Conservation (phyloP, 306 rosid genomes). For the Lathyrus sativus region DNA sequence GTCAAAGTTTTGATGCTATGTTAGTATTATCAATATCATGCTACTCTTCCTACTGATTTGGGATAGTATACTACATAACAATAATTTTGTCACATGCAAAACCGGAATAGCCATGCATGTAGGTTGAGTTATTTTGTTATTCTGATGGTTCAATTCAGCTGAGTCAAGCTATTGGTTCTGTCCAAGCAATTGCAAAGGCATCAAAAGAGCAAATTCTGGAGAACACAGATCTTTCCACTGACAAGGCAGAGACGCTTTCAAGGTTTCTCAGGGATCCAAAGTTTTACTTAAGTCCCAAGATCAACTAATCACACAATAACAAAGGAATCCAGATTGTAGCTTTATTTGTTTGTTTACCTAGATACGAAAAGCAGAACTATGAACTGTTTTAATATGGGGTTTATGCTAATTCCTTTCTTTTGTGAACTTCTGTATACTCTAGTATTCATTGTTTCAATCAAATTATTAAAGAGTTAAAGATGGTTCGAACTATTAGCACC, state of each 20-base stretch:
- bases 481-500: too few species aligned
- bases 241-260: conserved; percentile 69
- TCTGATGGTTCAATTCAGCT: conserved; percentile 59
- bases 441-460: not conserved
- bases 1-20: conserved; percentile 30
- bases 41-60: not conserved
- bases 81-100: conserved; percentile 11
- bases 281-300: conserved; percentile 69
- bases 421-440: not conserved
- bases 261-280: conserved; percentile 80
- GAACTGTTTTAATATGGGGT: conserved; percentile 11
- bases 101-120: conserved; percentile 23
- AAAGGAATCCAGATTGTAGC: conserved; percentile 16
- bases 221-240: conserved; percentile 85
- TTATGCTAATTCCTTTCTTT: conserved; percentile 3
- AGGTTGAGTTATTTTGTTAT: conserved; percentile 35
- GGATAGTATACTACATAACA: not conserved
- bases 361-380: conserved; percentile 1
- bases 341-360: not conserved
- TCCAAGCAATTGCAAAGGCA: conserved; percentile 81
- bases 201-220: conserved; percentile 72
- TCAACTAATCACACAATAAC: conserved; percentile 46
- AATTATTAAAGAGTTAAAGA: too few species aligned
- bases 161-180: conserved; percentile 83
- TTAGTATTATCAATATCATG: conserved; percentile 12